A percentile compares a stretch with the other conserved stretches of the same genome.
Conservation (phyloP, 2,329 filamentous ascomycete species). For the Aspergillus udagawae region DNA sequence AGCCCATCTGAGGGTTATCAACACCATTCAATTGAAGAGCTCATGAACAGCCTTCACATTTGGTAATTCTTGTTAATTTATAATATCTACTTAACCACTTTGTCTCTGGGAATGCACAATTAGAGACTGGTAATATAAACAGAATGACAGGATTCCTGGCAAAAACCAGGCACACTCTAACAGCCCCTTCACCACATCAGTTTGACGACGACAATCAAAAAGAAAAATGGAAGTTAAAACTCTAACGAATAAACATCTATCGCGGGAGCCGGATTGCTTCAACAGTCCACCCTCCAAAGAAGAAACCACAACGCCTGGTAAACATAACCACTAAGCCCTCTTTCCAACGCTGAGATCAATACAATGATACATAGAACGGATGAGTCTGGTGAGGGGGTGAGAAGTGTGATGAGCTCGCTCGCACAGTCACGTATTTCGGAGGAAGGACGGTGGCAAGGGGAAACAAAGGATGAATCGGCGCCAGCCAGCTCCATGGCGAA, state of each 20-base stretch:
- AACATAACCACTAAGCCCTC: neutral
- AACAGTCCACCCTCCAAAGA: constrained; percentile 14
- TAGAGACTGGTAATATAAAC: constrained; percentile 3
- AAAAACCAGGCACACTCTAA: neutral
- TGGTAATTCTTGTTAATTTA: constrained; percentile 5
- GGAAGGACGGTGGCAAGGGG: neutral
- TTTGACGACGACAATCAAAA: constrained; percentile 2
- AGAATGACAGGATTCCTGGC: neutral
- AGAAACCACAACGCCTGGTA: neutral
- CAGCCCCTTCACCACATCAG: neutral
- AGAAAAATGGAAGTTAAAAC: constrained; percentile 2
- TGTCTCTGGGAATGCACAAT: constrained; percentile 5
- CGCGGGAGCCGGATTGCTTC: constrained; percentile 6
- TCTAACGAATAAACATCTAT: constrained; percentile 14
- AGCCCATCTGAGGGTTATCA: neutral
- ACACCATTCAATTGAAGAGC: neutral
- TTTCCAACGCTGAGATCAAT: neutral
- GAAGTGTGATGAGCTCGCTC: neutral
- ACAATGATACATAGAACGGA: neutral
- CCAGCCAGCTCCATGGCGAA: constrained; percentile 1
- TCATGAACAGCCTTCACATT: neutral
- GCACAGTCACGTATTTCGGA: neutral
- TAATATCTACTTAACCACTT: constrained; percentile 16
- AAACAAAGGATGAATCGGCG: constrained; percentile 1
- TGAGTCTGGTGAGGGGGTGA: neutral